Percentiles rank a stretch among this genome's conserved stretches.
Evolutionary conservation across 2,329 filamentous ascomycete genomes (phyloP).

Genomic region (Verticillium zaregamsianum): DNA sequence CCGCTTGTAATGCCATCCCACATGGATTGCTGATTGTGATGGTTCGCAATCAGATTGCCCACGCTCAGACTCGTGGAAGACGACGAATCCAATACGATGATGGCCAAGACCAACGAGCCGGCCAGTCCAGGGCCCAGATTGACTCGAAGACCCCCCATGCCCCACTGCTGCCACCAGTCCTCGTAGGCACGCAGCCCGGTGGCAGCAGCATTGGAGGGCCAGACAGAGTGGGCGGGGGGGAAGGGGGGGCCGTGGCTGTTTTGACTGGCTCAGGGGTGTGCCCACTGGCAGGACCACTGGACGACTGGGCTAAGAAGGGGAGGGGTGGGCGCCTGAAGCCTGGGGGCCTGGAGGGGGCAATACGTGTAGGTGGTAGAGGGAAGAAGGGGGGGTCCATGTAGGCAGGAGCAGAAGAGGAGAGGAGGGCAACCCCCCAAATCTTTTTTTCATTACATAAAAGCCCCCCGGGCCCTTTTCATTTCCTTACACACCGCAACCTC

Average conservation of each 20-base stretch:
- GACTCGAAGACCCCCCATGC: neutral
- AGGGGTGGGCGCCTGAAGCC: too few species aligned
- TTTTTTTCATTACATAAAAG: conserved; percentile 16
- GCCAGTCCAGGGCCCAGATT: neutral
- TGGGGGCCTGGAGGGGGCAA: neutral
- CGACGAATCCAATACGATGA: neutral
- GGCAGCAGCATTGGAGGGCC: neutral
- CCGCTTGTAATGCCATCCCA: neutral
- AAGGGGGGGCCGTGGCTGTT: neutral
- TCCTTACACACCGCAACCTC: conserved; percentile 17
- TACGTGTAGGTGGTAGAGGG: neutral
- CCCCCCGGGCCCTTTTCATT: conserved; percentile 13
- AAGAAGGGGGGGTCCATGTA: neutral
- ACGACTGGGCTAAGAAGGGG: too few species aligned
- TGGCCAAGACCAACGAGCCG: neutral
- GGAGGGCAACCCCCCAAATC: conserved; percentile 2
- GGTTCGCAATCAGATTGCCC: neutral
- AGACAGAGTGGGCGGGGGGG: neutral
- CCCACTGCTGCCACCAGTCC: neutral
- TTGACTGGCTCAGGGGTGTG: neutral
- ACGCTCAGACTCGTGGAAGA: neutral
- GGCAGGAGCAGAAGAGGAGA: neutral
- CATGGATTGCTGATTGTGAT: neutral
- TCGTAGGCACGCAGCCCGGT: neutral
- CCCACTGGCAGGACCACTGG: neutral